phyloP scores from a whole-genome alignment of 345 rosid species.

The Jatropha curcas region DNA sequence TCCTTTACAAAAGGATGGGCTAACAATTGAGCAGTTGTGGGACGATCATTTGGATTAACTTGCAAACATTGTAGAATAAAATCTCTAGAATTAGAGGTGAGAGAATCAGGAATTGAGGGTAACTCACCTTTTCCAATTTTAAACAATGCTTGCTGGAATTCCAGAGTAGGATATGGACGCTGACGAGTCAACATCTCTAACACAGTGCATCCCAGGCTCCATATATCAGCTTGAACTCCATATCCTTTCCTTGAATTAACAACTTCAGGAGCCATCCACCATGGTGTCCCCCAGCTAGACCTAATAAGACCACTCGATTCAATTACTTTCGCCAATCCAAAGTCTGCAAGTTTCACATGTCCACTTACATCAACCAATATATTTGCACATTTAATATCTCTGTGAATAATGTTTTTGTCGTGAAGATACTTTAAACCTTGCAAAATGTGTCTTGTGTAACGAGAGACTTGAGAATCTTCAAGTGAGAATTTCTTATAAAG shows the following conservation, averaged over 20 bases:
- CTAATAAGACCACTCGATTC: neutral
- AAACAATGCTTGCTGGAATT: slow-evolving; percentile 10
- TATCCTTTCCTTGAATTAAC: slow-evolving; percentile 48
- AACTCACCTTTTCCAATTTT: slow-evolving; percentile 18
- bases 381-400: slow-evolving; percentile 88
- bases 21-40: slow-evolving; percentile 13
- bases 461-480: slow-evolving; percentile 54
- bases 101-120: slow-evolving; percentile 13
- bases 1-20: neutral
- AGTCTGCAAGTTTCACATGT: slow-evolving; percentile 77
- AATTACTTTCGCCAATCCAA: slow-evolving; percentile 83
- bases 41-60: slow-evolving; percentile 20
- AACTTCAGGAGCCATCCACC: slow-evolving; percentile 14
- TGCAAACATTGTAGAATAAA: slow-evolving; percentile 25
- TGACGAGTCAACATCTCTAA: slow-evolving; percentile 65
- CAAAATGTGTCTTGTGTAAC: slow-evolving; percentile 72
- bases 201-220: slow-evolving; percentile 89
- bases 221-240: slow-evolving; percentile 70
- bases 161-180: slow-evolving; percentile 51
- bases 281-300: neutral
- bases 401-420: slow-evolving; percentile 58
- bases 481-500: slow-evolving; percentile 57
- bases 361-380: slow-evolving; percentile 72
- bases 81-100: slow-evolving; percentile 12
- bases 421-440: slow-evolving; percentile 79